phyloP scores from a whole-genome alignment of 139 green algal genomes.

The Picochlorum sp. region DNA sequence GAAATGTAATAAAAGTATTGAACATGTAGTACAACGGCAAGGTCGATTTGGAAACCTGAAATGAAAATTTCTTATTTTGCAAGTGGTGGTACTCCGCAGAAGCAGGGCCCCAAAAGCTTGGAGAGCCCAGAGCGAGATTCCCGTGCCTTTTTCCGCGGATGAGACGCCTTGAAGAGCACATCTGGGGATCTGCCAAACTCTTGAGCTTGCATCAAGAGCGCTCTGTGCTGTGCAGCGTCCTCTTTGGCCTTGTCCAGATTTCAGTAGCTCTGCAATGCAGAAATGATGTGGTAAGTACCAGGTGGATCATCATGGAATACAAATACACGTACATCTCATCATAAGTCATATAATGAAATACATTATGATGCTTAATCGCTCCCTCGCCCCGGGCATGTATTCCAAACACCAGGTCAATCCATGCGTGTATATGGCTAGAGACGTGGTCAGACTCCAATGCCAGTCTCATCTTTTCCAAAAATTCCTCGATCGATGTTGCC shows the following conservation, averaged over 20 bases:
- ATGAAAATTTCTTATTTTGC: no score
- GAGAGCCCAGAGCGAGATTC: background rate
- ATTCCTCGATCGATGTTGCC: constrained; percentile 37
- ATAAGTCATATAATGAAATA: constrained; percentile 72
- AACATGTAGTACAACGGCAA: no score
- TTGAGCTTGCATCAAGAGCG: constrained; percentile 48
- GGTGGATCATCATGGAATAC: background rate
- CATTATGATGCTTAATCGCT: constrained; percentile 51
- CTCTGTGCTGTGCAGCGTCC: constrained; percentile 14
- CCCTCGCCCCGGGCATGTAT: constrained; percentile 20
- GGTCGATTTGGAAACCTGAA: no score
- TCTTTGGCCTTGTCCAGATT: constrained; percentile 25
- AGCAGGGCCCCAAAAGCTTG: no score
- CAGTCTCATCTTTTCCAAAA: constrained; percentile 33
- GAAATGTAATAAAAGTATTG: no score
- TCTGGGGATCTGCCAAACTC: constrained; percentile 63
- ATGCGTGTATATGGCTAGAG: constrained; percentile 47
- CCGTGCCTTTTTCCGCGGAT: constrained; percentile 19
- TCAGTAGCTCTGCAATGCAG: constrained; percentile 16
- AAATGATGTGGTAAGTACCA: constrained; percentile 1
- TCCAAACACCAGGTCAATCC: constrained; percentile 75
- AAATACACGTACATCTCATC: constrained; percentile 32
- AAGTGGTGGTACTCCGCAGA: no score
- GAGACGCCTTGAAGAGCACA: constrained; percentile 24
- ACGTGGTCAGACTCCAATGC: constrained; percentile 58